These are phyloP conservation scores for Suhomyces faveliae DNA, from an alignment of 805 yeast species.

Conservation along the genomic window DNA sequence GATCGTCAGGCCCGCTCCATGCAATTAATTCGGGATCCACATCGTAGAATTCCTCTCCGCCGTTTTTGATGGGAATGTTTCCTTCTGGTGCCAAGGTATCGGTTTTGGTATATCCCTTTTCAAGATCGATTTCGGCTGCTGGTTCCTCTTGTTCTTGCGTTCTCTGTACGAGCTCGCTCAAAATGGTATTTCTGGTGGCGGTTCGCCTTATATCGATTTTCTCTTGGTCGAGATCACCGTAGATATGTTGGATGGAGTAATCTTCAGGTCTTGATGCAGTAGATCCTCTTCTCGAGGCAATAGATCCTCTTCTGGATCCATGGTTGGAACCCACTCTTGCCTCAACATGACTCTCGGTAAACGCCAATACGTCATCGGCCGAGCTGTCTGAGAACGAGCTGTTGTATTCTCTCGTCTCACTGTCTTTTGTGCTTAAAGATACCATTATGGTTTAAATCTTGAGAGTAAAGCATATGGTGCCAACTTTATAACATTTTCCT, in stretches of 20 bases:
- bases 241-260: conserved; percentile 31
- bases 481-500: neutral
- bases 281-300: conserved; percentile 17
- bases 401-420: conserved; percentile 3
- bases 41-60: conserved; percentile 52
- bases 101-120: conserved; percentile 2
- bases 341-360: conserved; percentile 4
- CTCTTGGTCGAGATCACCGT: conserved; percentile 28
- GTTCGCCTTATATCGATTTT: conserved; percentile 31
- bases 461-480: neutral
- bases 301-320: conserved; percentile 10
- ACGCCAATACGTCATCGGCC: conserved; percentile 1
- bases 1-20: conserved; percentile 65
- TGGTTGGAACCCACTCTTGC: conserved; percentile 15
- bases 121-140: conserved; percentile 16
- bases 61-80: conserved; percentile 36
- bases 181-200: conserved; percentile 31
- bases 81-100: conserved; percentile 22
- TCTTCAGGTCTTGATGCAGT: conserved; percentile 9
- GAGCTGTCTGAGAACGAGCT: conserved; percentile 10
- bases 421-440: conserved; percentile 1
- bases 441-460: neutral
- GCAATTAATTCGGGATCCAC: conserved; percentile 67
- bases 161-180: conserved; percentile 16
- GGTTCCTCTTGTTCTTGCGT: conserved; percentile 14